Evolutionary conservation across 139 green algal genomes (phyloP).

Genomic region (Chlorella ohadii): DNA sequence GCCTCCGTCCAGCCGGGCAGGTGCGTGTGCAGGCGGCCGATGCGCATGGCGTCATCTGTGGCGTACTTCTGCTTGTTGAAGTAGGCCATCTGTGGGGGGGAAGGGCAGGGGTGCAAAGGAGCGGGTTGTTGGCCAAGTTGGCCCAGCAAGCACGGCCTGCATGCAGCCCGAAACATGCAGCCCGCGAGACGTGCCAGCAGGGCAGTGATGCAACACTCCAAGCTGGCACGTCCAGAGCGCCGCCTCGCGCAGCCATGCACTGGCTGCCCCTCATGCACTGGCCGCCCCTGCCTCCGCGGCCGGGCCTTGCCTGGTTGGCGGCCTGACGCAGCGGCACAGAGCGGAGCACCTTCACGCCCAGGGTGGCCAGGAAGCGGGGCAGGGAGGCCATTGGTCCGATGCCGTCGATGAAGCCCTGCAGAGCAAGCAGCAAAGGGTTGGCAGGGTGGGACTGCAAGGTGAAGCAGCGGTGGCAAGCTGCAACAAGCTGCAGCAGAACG

Average conservation of each 20-base stretch:
- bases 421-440: background rate
- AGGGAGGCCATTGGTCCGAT: conserved; percentile 79
- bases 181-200: no score
- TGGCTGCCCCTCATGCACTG: no score
- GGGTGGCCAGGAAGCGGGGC: conserved; percentile 61
- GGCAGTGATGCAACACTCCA: no score
- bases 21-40: conserved; percentile 83
- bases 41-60: conserved; percentile 83
- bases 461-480: no score
- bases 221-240: no score
- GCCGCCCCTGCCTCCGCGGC: no score
- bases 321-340: conserved; percentile 69
- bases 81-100: conserved; percentile 75
- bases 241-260: no score
- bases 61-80: conserved; percentile 76
- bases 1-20: conserved; percentile 81
- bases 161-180: background rate
- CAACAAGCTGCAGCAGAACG: no score
- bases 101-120: no score
- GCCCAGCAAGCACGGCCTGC: background rate
- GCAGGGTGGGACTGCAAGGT: no score
- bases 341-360: conserved; percentile 78
- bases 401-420: conserved; percentile 88
- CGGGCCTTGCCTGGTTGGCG: conserved; percentile 59
- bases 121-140: background rate